phyloP scores from a whole-genome alignment of 1,284 basidiomycete genomes.

The Ustilago xerochloae region DNA sequence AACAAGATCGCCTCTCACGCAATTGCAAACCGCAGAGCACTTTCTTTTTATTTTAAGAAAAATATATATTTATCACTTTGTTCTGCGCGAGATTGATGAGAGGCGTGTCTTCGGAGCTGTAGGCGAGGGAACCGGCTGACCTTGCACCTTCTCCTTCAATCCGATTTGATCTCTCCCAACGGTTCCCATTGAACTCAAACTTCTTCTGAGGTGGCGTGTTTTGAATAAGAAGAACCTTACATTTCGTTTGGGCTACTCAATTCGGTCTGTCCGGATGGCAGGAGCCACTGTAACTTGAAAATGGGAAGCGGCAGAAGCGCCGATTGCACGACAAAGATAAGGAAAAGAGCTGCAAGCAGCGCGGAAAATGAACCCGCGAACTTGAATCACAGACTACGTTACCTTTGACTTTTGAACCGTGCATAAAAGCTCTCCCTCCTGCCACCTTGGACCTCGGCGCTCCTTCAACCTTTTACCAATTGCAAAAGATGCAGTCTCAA shows the following conservation, averaged over 20 bases:
- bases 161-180: background rate
- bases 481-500: too few relatives aligned
- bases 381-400: background rate
- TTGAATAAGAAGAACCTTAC: background rate
- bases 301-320: background rate
- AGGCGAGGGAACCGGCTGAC: conserved; percentile 7
- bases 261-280: background rate
- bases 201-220: too few relatives aligned
- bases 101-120: conserved; percentile 14
- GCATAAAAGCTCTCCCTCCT: too few relatives aligned
- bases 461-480: too few relatives aligned
- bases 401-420: too few relatives aligned
- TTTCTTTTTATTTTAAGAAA: background rate
- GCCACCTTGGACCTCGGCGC: too few relatives aligned
- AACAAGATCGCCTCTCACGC: background rate
- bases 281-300: background rate
- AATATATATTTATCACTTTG: too few relatives aligned
- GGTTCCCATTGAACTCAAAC: too few relatives aligned
- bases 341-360: background rate
- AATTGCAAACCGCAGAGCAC: too few relatives aligned
- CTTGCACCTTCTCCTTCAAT: background rate
- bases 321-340: background rate
- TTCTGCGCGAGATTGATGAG: too few relatives aligned
- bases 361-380: background rate
- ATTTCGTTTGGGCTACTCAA: background rate